A percentile compares a stretch with the other conserved stretches of the same genome.
Conservation (phyloP, 2,329 filamentous ascomycete genomes). For the Laburnicola sp. region DNA sequence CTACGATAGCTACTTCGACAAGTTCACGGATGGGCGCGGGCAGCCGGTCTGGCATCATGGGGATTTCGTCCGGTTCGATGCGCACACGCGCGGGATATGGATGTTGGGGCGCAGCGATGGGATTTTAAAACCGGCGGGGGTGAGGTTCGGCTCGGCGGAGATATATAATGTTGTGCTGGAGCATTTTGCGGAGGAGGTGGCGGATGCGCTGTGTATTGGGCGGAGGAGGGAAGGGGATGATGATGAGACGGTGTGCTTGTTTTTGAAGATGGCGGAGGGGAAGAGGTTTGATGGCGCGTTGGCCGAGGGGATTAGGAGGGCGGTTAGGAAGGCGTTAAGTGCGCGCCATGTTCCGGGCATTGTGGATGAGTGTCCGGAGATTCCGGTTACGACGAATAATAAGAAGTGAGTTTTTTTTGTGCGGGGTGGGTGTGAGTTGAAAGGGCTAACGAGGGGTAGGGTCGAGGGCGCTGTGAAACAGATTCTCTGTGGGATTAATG, state of each 20-base stretch:
- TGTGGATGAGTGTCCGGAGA: constrained; percentile 79
- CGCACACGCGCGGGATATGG: constrained; percentile 72
- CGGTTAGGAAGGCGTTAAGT: constrained; percentile 77
- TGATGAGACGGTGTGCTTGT: constrained; percentile 87
- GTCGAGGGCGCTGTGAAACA: constrained; percentile 97
- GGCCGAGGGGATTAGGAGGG: constrained; percentile 64
- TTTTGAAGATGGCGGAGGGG: constrained; percentile 73
- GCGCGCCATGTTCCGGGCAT: constrained; percentile 86
- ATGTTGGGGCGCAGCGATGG: constrained; percentile 95
- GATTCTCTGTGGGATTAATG: constrained; percentile 82
- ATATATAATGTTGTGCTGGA: constrained; percentile 93
- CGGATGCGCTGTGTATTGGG: constrained; percentile 87
- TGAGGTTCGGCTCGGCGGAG: constrained; percentile 90
- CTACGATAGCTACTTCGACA: constrained; percentile 81
- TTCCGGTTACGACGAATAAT: constrained; percentile 89
- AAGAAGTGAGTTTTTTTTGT: constrained; percentile 71
- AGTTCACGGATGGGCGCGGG: constrained; percentile 59
- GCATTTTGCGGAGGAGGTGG: constrained; percentile 75
- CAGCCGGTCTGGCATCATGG: constrained; percentile 85
- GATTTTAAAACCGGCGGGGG: constrained; percentile 87
- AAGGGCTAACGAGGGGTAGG: constrained; percentile 48
- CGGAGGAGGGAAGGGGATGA: constrained; percentile 69
- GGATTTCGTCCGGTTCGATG: constrained; percentile 79
- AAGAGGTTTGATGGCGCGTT: constrained; percentile 63
- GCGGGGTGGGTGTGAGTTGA: not conserved